These are phyloP conservation scores for Cercospora berteroae DNA, from an alignment of 2,329 filamentous ascomycete genomes.

Conservation along the genomic window DNA sequence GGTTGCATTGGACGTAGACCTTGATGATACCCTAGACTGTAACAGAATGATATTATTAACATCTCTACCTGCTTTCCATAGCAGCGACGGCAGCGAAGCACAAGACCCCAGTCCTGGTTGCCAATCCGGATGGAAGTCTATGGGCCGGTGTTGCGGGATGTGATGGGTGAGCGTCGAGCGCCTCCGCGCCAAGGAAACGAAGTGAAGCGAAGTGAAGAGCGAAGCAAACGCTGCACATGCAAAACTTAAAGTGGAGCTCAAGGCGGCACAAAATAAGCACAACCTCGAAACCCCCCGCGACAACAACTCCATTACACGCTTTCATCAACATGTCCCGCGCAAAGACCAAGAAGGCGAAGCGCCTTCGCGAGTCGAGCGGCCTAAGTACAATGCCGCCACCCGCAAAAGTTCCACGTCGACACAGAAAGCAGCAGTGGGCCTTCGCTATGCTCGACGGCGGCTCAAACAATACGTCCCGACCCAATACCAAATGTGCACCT, in stretches of 20 bases:
- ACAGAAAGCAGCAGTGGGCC: not conserved
- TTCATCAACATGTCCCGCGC: not conserved
- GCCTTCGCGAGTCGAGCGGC: not conserved
- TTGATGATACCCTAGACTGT: conserved; percentile 10
- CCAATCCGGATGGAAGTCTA: too few relatives aligned
- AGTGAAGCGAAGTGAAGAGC: not conserved
- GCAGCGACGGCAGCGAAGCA: not conserved
- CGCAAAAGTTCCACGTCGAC: not conserved
- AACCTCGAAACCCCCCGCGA: not conserved
- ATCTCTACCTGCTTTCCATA: not conserved
- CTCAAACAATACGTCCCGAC: not conserved
- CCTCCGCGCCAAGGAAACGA: not conserved
- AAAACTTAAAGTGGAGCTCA: not conserved
- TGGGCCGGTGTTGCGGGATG: too few relatives aligned
- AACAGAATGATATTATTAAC: not conserved
- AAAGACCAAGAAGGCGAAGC: not conserved
- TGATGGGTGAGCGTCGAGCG: not conserved
- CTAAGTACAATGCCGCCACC: not conserved
- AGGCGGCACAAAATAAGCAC: not conserved
- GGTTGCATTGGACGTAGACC: not conserved
- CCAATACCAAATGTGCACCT: not conserved
- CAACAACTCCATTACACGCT: not conserved
- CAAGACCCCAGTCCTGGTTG: too few relatives aligned
- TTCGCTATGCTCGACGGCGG: not conserved
- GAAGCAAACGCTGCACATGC: not conserved